These are phyloP conservation scores for Barbarea vulgaris DNA, from an alignment of 345 rosid species.

Conservation along the genomic window DNA sequence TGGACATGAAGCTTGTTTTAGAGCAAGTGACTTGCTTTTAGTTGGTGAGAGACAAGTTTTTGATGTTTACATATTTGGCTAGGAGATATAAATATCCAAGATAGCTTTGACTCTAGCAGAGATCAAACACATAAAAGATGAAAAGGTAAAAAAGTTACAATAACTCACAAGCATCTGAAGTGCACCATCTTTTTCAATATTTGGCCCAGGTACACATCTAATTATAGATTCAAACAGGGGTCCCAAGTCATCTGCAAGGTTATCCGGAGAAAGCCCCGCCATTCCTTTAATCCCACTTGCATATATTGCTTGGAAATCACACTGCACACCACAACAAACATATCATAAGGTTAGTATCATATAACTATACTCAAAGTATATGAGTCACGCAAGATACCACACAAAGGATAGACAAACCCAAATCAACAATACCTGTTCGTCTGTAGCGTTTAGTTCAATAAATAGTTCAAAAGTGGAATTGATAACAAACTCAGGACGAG, in stretches of 20 bases:
- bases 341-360: constrained; percentile 15
- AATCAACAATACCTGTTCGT: constrained; percentile 79
- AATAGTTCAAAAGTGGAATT: constrained; percentile 96
- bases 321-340: constrained; percentile 49
- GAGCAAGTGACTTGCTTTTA: constrained; percentile 14
- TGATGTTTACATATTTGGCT: neutral
- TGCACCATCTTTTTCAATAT: constrained; percentile 84
- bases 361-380: neutral
- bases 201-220: constrained; percentile 98
- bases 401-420: constrained; percentile 7
- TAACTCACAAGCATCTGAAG: constrained; percentile 98
- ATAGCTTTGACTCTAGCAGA: constrained; percentile 8
- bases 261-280: constrained; percentile 88
- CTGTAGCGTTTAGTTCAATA: constrained; percentile 94
- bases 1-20: neutral
- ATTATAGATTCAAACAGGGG: constrained; percentile 87
- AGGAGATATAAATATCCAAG: constrained; percentile 7
- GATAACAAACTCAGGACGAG: constrained; percentile 91
- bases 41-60: constrained; percentile 10
- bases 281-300: constrained; percentile 94
- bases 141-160: constrained; percentile 41
- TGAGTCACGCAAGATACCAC: neutral
- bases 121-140: constrained; percentile 22
- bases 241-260: constrained; percentile 88
- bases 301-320: constrained; percentile 96